Conservation (phyloP, 192 early-diverging fungal species). For the Obelidium mucronatum region DNA sequence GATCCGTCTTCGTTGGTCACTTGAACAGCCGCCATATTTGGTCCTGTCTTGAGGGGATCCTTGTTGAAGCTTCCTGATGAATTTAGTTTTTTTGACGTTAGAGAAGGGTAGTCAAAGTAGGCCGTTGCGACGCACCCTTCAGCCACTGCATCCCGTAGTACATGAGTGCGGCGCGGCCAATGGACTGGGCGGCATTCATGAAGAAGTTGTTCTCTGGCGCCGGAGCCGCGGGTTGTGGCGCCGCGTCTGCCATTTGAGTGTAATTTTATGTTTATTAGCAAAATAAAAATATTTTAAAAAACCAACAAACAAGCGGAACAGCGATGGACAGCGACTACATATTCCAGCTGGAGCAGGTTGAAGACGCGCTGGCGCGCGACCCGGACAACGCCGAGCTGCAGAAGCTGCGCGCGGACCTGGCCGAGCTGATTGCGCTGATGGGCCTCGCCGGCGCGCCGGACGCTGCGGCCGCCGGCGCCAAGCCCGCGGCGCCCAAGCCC, state of each 20-base stretch:
- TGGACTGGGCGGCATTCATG: neutral
- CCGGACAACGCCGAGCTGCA: conserved; percentile 73
- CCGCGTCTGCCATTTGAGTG: neutral
- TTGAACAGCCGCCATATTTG: neutral
- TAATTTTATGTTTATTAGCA: too few relatives aligned
- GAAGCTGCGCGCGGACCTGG: conserved; percentile 70
- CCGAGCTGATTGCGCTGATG: conserved; percentile 71
- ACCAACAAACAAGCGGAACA: neutral
- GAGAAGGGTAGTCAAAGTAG: neutral
- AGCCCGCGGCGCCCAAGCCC: neutral
- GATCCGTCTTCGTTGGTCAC: neutral
- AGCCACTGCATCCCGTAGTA: conserved; percentile 32
- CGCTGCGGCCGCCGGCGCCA: neutral
- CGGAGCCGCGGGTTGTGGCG: conserved; percentile 4
- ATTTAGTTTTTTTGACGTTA: neutral
- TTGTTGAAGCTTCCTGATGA: conserved; percentile 17
- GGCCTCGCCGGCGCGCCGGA: conserved; percentile 7
- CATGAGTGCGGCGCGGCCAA: neutral
- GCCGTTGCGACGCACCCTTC: conserved; percentile 8
- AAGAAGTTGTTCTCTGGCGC: neutral
- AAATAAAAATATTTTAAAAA: too few relatives aligned
- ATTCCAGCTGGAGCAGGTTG: conserved; percentile 74
- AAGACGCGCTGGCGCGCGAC: conserved; percentile 71
- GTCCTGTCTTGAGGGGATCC: neutral
- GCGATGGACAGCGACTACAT: conserved; percentile 52